Base-by-base conservation (phyloP, 2,329 filamentous ascomycete species). In the Fusarium sp. region DNA sequence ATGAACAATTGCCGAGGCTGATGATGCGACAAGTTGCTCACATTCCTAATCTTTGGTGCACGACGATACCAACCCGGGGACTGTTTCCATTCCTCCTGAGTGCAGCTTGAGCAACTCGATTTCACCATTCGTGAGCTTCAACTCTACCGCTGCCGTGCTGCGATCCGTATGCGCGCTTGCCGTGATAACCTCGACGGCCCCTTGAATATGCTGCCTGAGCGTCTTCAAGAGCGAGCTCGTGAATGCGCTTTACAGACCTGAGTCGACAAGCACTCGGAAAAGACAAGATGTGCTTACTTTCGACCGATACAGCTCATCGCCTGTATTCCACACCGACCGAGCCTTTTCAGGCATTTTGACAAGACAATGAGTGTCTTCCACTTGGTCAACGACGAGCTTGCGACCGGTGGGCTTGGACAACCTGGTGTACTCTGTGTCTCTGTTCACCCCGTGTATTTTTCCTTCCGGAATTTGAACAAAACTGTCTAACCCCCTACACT, bases 391-490 rank as follows among this genome's bases (percentile, higher is more conserved):
- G 24, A 46, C 42, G 42, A 46, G 22, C 42, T 46, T 46, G 20
- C 27, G 42, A 46, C 42, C 42, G 12, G 42, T 16, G 24, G 42
- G 42, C 22, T 27, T 46, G 22, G 42, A 27, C 22, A 46, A 14
- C 42, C 42, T 46, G 22, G 27, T 57, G 27, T 58, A 64, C 20
- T 59, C 53, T 16, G 62, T 49, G 4, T 40, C 40, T 29, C 7
- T n/a, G 17, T 51, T 31, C 36, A 64, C 16, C 5, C 62, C 62
- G n/a, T 64, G 62, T 16, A 58, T 38, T 16, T 6, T 35, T 14
- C 66, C 66, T 46, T 62, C 59, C 4, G 57, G 62, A 27, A 69
- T 51, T 11, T 53, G 29, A 36, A 65, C n/a, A 4, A 29, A 35
- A 20, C 29, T 42, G 4, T 29, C 59, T 20, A 36, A 36, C 14